Evolutionary conservation across 139 green algal genomes (phyloP).

Genomic region (Micractinium sp.): DNA sequence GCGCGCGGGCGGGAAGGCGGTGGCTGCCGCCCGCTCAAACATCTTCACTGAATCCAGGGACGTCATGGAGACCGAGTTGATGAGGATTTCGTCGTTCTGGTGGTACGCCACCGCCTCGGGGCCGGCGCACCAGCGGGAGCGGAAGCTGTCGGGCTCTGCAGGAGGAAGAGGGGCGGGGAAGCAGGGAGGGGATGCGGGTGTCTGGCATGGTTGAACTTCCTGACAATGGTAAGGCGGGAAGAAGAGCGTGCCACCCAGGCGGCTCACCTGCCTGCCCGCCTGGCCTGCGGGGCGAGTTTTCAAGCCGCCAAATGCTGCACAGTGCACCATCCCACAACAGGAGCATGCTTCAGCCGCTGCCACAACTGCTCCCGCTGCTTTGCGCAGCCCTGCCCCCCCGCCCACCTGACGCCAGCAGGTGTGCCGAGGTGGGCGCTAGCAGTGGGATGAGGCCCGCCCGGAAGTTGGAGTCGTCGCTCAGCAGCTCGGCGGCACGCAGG

Average conservation of each 20-base stretch:
- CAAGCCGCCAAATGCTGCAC: too few species aligned
- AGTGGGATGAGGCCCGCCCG: constrained; percentile 17
- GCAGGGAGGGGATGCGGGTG: background rate
- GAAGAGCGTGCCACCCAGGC: background rate
- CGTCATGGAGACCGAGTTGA: constrained; percentile 7
- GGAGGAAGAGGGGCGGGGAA: background rate
- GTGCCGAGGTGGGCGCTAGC: constrained; percentile 32
- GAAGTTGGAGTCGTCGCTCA: constrained; percentile 57
- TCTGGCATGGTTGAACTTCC: background rate
- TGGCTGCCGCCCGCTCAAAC: constrained; percentile 12
- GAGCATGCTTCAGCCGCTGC: background rate
- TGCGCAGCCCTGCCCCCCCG: background rate
- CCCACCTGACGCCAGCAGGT: constrained; percentile 33
- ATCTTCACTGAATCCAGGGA: background rate
- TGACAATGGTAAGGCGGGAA: background rate
- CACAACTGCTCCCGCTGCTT: background rate
- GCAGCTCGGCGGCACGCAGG: constrained; percentile 49
- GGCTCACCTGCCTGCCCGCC: background rate
- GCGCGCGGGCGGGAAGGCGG: constrained; percentile 2
- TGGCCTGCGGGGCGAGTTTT: too few species aligned
- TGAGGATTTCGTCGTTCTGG: constrained; percentile 16
- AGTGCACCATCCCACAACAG: background rate
- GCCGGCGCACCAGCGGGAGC: constrained; percentile 29
- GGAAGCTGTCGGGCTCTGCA: constrained; percentile 22
- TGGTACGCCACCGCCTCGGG: constrained; percentile 19